Evolutionary conservation across 352 stramenopile species (phyloP).

Genomic region (Phytophthora chlamydospora): DNA sequence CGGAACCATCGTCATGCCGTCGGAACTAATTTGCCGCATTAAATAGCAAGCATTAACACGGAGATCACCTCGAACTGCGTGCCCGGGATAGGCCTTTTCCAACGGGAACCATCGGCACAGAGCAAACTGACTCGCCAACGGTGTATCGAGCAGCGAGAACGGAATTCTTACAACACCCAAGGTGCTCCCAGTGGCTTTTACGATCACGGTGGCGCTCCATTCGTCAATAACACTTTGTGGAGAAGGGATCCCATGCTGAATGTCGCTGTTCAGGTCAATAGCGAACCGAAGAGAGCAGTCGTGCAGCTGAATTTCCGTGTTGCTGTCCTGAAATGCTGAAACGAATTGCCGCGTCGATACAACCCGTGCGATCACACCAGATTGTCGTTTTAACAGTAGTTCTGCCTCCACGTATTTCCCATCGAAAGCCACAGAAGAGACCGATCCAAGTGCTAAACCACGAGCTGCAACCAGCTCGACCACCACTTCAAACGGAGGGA

Average conservation of each 20-base stretch:
- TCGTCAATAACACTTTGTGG: slow-evolving; percentile 37
- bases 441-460: slow-evolving; percentile 14
- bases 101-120: slow-evolving; percentile 72
- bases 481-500: slow-evolving; percentile 35
- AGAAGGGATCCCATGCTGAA: slow-evolving; percentile 13
- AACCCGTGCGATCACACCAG: slow-evolving; percentile 13
- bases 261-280: slow-evolving; percentile 15
- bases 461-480: slow-evolving; percentile 31
- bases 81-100: slow-evolving; percentile 37
- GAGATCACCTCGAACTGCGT: slow-evolving; percentile 51
- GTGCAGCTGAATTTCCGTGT: slow-evolving; percentile 17
- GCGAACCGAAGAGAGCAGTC: slow-evolving; percentile 21
- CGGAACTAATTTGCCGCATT: slow-evolving; percentile 30
- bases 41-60: slow-evolving; percentile 45
- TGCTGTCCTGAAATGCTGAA: slow-evolving; percentile 15
- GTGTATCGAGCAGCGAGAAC: slow-evolving; percentile 54
- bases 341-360: slow-evolving; percentile 18
- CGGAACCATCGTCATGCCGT: slow-evolving; percentile 38
- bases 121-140: slow-evolving; percentile 47
- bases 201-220: slow-evolving; percentile 22
- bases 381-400: slow-evolving; percentile 23
- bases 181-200: slow-evolving; percentile 9
- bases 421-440: background rate
- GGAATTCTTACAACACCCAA: slow-evolving; percentile 51
- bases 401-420: slow-evolving; percentile 22